Base-by-base conservation (phyloP, 1,284 basidiomycete genomes). In the Leccinum angustisporum region DNA sequence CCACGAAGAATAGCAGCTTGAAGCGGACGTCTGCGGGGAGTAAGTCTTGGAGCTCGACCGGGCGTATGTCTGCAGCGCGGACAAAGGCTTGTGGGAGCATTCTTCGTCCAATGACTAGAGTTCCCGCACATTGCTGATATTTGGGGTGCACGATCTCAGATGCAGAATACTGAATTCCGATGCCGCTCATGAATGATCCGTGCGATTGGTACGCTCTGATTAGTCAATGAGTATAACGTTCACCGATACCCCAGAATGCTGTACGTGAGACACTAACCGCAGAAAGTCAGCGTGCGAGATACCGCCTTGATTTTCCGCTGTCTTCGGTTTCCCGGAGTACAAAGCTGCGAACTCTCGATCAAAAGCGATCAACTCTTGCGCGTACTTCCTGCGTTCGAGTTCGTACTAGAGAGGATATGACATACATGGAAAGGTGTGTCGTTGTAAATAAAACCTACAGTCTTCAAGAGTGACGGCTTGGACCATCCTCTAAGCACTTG, bases 351-450 rank as follows among this genome's bases (percentile, higher is more conserved):
- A 92, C 67, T 87, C 79, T 71, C 86, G 86, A 76, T 94, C 92
- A 66, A 92, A 92, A 61, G 84, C 74, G 68, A 94, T 94, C 58
- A 95, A 81, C 65, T 92, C 88, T 72, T 89, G 84, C 0, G 89
- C 91, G 67, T 87, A 92, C 72, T 86, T 83, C 46, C 85, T 79
- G 40, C 90, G 81, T 71, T 92, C 90, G 51, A 80, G 74, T 68
- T 90, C 86, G 70, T 91, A 91, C 54, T 54, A 54, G 34, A 11
- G 21, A 33, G 5, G 54, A 21, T 27, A 21, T 84, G 36, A 38
- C 6, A 34, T 34, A 3, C 16, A 54, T n/a, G 31, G 33, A 11
- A 10, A 25, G 5, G 34, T 38, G 5, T 25, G 10, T 21, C 18
- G 31, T 40, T 54, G 14, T 11, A 57, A 40, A 31, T 11, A 57